Base-by-base conservation (phyloP, 129 eudicot genomes). In the Tanacetum coccineum region DNA sequence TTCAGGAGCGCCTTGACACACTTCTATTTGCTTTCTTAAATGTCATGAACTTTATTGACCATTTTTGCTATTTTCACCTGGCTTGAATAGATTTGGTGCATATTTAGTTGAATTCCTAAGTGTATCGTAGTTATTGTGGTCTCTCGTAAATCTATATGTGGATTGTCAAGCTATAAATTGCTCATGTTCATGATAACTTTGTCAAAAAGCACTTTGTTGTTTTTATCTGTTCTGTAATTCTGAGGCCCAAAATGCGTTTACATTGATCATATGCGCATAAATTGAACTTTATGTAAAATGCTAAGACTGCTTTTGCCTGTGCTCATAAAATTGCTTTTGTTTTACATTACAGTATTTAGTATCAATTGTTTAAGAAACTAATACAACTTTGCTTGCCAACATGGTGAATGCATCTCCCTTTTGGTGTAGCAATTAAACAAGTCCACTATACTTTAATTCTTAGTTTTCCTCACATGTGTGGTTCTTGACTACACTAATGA, bases 181-280 rank as follows among this genome's bases (percentile, higher is more conserved):
- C 42, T 36, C 42, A 36, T 19, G 26, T 18, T 53, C 59, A 53
- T 53, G 59, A 53, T 53, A 18, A 15, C 59, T 9, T 55, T 20
- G 60, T 6, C 60, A 10, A 55, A 10, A 18, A 20, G 32, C 11
- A 20, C 14, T 55, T 55, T 55, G 60, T 10, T 20, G 32, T 26
- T 55, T 26, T 55, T 54, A 20, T 55, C 60, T 55, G 60, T 55
- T 55, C 0, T 36, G 42, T 36, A 36, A 36, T 36, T 36, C 42
- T 36, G 42, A 36, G 42, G 42, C 42, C 42, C 42, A 36, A 7
- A 55, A 10, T n/a, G 7, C 8, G 10, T 36, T 36, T 67, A 13
- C 45, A 67, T 52, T 52, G 49, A 52, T 68, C 53, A 36, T 52
- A 53, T 32, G 62, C 39, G 13, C 39, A 68, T 53, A 68, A 40